Percentiles rank a stretch among this genome's conserved stretches.
Conservation (phyloP, 345 rosid genomes). For the Bruguiera parviflora region DNA sequence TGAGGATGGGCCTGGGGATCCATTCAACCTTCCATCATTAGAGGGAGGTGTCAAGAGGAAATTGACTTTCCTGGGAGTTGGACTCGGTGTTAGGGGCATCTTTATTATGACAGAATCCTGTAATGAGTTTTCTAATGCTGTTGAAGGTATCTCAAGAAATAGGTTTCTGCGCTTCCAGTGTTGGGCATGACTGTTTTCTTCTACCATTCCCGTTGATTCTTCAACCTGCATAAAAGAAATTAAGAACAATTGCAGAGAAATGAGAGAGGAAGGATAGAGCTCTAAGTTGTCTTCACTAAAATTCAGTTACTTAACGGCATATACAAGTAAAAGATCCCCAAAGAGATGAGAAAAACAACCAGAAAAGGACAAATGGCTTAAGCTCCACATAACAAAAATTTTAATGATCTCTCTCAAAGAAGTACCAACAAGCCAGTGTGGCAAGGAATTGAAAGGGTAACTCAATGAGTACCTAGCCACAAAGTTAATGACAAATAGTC, state of each 20-base stretch:
- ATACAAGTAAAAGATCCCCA: no score
- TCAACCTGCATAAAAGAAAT: slow-evolving; percentile 38
- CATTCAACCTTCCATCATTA: slow-evolving; percentile 34
- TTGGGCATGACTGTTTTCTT: slow-evolving; percentile 44
- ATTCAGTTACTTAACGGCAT: no score
- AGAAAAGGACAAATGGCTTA: background rate
- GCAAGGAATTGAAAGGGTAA: background rate
- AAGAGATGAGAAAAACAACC: background rate
- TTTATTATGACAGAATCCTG: slow-evolving; percentile 50
- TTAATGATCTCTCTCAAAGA: background rate
- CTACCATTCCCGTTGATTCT: slow-evolving; percentile 41
- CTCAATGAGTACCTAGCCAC: background rate
- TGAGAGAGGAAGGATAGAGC: slow-evolving; percentile 14
- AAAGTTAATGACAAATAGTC: background rate
- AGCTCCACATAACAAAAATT: background rate
- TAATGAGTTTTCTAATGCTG: slow-evolving; percentile 36
- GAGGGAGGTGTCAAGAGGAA: slow-evolving; percentile 59
- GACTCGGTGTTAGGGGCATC: slow-evolving; percentile 76
- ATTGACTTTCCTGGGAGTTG: slow-evolving; percentile 79
- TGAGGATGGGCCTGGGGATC: slow-evolving; percentile 51
- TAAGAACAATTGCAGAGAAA: slow-evolving; percentile 7
- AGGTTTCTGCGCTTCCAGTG: slow-evolving; percentile 66
- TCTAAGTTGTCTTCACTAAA: background rate
- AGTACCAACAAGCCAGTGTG: background rate
- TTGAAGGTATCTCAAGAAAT: slow-evolving; percentile 71